Conservation (phyloP, 2,329 filamentous ascomycete species). For the Helotiales sp. region DNA sequence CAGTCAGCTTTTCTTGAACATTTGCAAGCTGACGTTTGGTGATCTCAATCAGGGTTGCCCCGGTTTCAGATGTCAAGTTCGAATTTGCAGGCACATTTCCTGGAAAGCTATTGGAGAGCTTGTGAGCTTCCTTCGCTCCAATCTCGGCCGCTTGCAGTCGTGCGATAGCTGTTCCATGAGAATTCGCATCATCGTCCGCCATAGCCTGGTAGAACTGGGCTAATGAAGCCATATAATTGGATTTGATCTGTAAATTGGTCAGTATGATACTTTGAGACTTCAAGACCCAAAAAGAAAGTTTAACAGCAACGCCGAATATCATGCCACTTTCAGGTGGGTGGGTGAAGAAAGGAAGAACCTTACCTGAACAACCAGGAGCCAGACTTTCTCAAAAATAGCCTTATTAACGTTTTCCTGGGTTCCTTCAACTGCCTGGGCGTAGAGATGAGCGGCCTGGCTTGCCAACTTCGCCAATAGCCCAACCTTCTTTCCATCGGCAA, state of each 20-base stretch:
- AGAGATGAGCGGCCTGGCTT: conserved; percentile 87
- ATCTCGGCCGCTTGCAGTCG: conserved; percentile 81
- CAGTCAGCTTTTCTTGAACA: conserved; percentile 79
- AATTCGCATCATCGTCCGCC: conserved; percentile 86
- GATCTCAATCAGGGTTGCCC: conserved; percentile 74
- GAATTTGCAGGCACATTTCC: conserved; percentile 77
- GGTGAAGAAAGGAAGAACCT: conserved; percentile 30
- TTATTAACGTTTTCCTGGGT: conserved; percentile 91
- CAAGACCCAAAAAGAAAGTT: not conserved
- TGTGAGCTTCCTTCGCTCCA: conserved; percentile 78
- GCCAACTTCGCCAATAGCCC: conserved; percentile 91
- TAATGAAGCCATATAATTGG: conserved; percentile 79
- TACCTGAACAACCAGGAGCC: conserved; percentile 83
- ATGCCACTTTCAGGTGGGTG: not conserved
- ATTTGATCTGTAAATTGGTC: conserved; percentile 64
- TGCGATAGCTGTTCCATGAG: conserved; percentile 83
- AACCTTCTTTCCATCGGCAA: conserved; percentile 89
- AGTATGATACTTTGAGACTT: conserved; percentile 14
- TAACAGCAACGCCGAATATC: not conserved
- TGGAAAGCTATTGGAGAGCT: conserved; percentile 79
- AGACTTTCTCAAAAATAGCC: conserved; percentile 92
- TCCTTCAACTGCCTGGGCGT: conserved; percentile 85
- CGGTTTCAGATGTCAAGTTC: conserved; percentile 83
- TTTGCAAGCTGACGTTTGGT: conserved; percentile 81
- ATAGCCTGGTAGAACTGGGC: conserved; percentile 94